Conservation (phyloP, 2,329 filamentous ascomycete species). For the Diaporthe longicolla region DNA sequence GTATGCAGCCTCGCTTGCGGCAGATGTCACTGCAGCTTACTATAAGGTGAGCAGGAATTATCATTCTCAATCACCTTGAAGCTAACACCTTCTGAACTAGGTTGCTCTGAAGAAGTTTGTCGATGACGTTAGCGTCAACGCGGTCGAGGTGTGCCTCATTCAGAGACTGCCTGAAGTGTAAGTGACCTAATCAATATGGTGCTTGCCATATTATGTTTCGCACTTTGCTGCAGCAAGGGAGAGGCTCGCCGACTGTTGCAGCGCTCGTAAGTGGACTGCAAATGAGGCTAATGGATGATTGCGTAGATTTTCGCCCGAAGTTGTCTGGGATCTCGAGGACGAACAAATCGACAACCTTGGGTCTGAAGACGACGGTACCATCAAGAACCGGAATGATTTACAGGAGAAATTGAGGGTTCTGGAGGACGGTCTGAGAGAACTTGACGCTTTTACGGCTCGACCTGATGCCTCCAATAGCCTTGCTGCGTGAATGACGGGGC, state of each 20-base stretch:
- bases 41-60: conserved; percentile 44
- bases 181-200: conserved; percentile 29
- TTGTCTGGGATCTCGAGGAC: conserved; percentile 47
- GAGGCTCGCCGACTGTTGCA: not conserved
- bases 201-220: not conserved
- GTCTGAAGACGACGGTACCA: conserved; percentile 46
- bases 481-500: not conserved
- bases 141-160: conserved; percentile 48
- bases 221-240: not conserved
- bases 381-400: conserved; percentile 44
- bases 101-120: conserved; percentile 49
- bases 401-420: conserved; percentile 45
- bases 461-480: conserved; percentile 2
- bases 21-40: conserved; percentile 47
- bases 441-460: conserved; percentile 47
- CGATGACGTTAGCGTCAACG: conserved; percentile 49
- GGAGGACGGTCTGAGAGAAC: conserved; percentile 46
- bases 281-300: not conserved
- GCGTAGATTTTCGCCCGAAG: conserved; percentile 45
- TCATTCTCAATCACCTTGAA: conserved; percentile 8
- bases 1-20: conserved; percentile 46
- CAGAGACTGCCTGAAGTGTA: conserved; percentile 48
- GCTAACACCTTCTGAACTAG: conserved; percentile 28
- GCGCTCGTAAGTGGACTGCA: not conserved
- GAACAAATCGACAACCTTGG: conserved; percentile 47